phyloP scores from a whole-genome alignment of 139 green algal genomes.

The Tetraselmis chui region DNA sequence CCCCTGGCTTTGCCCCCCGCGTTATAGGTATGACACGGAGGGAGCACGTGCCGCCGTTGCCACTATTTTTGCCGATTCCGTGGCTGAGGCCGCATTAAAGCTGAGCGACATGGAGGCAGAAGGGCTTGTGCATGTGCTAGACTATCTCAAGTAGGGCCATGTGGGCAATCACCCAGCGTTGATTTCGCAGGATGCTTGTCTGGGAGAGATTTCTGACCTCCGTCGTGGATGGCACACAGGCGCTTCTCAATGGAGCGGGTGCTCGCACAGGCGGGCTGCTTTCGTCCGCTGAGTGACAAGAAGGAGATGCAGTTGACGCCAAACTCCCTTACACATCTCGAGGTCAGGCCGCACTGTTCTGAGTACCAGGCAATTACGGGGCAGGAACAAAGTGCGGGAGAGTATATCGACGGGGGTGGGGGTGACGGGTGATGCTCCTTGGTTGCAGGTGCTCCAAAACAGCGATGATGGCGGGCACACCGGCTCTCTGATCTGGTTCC shows the following conservation, averaged over 20 bases:
- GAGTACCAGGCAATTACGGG: too few species aligned
- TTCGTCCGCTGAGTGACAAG: neutral
- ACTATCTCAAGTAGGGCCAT: neutral
- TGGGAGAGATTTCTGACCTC: too few species aligned
- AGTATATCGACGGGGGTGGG: too few species aligned
- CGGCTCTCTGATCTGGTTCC: constrained; percentile 72
- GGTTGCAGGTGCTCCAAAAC: neutral
- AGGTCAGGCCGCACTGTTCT: constrained; percentile 41
- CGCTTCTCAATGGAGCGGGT: constrained; percentile 40
- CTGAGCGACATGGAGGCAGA: neutral
- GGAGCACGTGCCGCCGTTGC: neutral
- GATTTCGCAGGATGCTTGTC: too few species aligned
- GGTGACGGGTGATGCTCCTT: too few species aligned
- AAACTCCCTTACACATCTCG: constrained; percentile 55
- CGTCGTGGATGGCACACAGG: too few species aligned
- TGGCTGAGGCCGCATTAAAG: neutral
- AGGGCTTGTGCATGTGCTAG: neutral
- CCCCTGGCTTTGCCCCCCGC: too few species aligned
- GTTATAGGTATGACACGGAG: neutral
- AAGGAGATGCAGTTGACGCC: constrained; percentile 42
- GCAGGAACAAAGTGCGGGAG: too few species aligned
- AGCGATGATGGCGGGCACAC: constrained; percentile 24
- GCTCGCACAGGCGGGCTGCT: constrained; percentile 29
- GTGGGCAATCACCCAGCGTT: too few species aligned
- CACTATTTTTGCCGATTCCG: neutral